Base-by-base conservation (phyloP, 495 filamentous ascomycete genomes). In the Penicillium canescens region DNA sequence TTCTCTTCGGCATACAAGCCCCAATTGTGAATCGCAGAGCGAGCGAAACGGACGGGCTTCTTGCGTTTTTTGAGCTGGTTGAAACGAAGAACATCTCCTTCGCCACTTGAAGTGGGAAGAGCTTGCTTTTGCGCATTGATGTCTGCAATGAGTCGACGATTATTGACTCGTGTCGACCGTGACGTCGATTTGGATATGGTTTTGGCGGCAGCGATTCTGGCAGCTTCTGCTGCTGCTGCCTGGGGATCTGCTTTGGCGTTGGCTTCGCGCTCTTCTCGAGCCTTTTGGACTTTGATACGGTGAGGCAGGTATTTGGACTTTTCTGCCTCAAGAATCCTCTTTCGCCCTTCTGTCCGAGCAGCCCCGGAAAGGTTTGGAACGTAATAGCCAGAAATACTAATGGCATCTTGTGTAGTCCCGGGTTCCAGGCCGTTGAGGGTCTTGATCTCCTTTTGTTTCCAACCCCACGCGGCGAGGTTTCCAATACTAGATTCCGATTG, bases 51-150 rank as follows among this genome's bases (percentile, higher is more conserved):
- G 50, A 99, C 94, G 0, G 93, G 92, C 76, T 99, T 99, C 85
- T 98, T 98, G 43, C 94, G 86, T 69, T 98, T 99, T 78, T 98
- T 97, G 37, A 99, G 85, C 75, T 98, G 95, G 70, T 99, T 99
- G 82, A 99, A 99, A 18, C 92, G 87, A 54, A 99, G 80, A 40
- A 89, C 89, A 62, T 96, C 92, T 33, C 89, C 87, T 46, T 96
- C 90, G 34, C 88, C 90, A 42, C 72, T 77, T 8, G 73, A 71
- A 4, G 75, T 74, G 18, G 87, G 85, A 47, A 96, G 82, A 33
- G 86, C 88, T 67, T 90, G 90, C 70, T 94, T 93, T 66, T 96
- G 91, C 12, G 91, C 91, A 63, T 94, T 92, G 61, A 98, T 89
- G 57, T 97, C 93, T 18, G 92, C 92, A 42, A 95, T 91, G 40